Evolutionary conservation across 306 rosid genomes (phyloP).

Genomic region (Vicia villosa): DNA sequence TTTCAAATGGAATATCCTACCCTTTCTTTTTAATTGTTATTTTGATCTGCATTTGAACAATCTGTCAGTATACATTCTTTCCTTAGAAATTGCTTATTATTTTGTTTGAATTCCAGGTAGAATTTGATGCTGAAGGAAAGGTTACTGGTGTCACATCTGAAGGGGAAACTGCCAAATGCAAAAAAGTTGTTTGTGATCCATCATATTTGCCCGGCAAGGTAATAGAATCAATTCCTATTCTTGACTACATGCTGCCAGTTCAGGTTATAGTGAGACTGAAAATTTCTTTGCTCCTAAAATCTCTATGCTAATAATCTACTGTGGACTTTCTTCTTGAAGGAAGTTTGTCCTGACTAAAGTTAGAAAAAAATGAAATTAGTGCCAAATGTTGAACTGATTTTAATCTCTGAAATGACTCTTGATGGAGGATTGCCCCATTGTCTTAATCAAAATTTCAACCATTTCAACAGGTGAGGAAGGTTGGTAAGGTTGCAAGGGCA

Average conservation of each 20-base stretch:
- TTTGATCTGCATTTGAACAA: conserved; percentile 21
- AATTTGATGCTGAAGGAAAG: conserved; percentile 83
- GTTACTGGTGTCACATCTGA: conserved; percentile 94
- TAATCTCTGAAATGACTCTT: conserved; percentile 26
- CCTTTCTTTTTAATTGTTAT: not conserved
- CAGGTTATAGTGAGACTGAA: conserved; percentile 22
- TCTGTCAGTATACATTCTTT: conserved; percentile 5
- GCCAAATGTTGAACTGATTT: conserved; percentile 29
- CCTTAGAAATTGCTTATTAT: conserved; percentile 20
- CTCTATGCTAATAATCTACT: not conserved
- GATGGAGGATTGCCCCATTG: conserved; percentile 15
- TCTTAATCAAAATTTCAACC: conserved; percentile 30
- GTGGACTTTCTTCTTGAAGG: conserved; percentile 17
- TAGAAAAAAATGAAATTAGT: conserved; percentile 12
- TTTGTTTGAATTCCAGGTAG: conserved; percentile 68
- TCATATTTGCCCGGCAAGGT: conserved; percentile 93
- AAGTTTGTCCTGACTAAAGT: conserved; percentile 9
- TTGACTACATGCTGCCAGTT: conserved; percentile 30
- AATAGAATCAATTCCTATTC: conserved; percentile 16
- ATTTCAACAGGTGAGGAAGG: conserved; percentile 84
- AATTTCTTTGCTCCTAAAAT: conserved; percentile 2
- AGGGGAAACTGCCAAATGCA: conserved; percentile 97
- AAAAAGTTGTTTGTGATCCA: conserved; percentile 94
- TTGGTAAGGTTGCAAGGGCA: conserved; percentile 97
- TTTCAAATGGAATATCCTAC: conserved; percentile 10